Evolutionary conservation across 805 yeast species (phyloP).

Genomic region (Cyberlindnera meyerae): DNA sequence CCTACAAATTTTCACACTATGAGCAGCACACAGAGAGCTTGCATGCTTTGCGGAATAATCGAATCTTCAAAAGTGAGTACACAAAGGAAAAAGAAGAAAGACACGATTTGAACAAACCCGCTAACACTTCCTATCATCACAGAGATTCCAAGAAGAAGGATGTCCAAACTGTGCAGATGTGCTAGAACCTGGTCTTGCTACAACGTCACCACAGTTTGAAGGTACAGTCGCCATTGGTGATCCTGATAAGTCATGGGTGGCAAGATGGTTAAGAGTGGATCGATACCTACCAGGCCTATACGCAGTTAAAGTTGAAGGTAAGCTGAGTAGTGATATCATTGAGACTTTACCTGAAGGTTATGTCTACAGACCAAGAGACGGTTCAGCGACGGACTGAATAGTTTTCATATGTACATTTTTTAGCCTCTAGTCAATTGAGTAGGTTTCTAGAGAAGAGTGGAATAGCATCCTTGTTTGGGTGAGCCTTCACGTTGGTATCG

Average conservation of each 20-base stretch:
- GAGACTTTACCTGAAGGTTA: constrained; percentile 53
- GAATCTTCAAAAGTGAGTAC: constrained; percentile 59
- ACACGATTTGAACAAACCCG: not conserved
- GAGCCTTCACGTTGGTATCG: not conserved
- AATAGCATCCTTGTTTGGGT: constrained; percentile 5
- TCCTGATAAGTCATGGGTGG: constrained; percentile 88
- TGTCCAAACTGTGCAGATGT: constrained; percentile 96
- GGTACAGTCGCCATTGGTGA: constrained; percentile 90
- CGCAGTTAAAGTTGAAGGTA: constrained; percentile 91
- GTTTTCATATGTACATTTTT: too few relatives aligned
- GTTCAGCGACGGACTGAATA: constrained; percentile 63
- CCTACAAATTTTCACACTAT: not conserved
- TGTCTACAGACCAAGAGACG: constrained; percentile 88
- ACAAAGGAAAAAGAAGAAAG: too few relatives aligned
- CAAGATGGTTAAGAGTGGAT: constrained; percentile 90
- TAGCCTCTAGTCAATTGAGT: too few relatives aligned
- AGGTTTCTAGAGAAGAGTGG: constrained; percentile 9
- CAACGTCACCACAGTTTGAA: constrained; percentile 93
- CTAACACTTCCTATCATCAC: not conserved
- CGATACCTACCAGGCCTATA: constrained; percentile 85
- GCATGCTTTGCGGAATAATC: constrained; percentile 94
- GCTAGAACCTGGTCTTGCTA: constrained; percentile 77
- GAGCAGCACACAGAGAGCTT: constrained; percentile 55
- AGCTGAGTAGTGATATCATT: constrained; percentile 81
- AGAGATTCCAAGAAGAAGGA: constrained; percentile 74